Conservation (phyloP, 2,329 filamentous ascomycete species). For the Colletotrichum sp. region DNA sequence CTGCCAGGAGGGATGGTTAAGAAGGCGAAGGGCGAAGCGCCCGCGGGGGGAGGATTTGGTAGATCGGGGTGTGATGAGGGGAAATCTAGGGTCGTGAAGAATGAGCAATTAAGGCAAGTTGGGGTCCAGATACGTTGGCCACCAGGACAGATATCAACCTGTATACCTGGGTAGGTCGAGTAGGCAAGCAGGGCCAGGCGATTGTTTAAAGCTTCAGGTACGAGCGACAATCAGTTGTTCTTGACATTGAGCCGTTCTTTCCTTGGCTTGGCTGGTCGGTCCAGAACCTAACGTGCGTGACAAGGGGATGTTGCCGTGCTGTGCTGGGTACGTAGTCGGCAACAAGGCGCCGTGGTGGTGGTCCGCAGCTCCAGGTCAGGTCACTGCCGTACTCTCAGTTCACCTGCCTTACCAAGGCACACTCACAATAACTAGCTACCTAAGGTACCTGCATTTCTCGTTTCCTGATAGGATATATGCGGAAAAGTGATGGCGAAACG, state of each 20-base stretch:
- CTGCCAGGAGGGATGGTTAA: not conserved
- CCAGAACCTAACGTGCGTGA: not conserved
- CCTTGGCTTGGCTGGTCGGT: not conserved
- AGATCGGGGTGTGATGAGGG: not conserved
- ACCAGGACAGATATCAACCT: not conserved
- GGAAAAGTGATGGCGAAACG: not conserved
- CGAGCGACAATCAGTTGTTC: not conserved
- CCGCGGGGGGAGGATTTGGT: not conserved
- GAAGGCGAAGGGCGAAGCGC: not conserved
- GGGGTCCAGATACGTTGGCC: not conserved
- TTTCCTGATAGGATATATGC: conserved; percentile 6
- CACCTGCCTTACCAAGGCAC: not conserved
- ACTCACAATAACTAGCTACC: not conserved
- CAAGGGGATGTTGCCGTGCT: not conserved
- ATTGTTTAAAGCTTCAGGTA: not conserved
- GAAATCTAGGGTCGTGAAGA: not conserved
- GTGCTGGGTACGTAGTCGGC: not conserved
- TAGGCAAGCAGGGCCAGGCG: not conserved
- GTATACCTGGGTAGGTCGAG: not conserved
- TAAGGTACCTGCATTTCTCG: not conserved
- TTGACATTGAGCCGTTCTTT: not conserved
- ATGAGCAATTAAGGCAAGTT: not conserved
- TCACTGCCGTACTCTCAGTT: not conserved
- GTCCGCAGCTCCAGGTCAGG: not conserved
- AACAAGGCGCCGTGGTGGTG: not conserved